phyloP scores from a whole-genome alignment of 768 basidiomycete genomes.

The Panaeolus papilionaceus region DNA sequence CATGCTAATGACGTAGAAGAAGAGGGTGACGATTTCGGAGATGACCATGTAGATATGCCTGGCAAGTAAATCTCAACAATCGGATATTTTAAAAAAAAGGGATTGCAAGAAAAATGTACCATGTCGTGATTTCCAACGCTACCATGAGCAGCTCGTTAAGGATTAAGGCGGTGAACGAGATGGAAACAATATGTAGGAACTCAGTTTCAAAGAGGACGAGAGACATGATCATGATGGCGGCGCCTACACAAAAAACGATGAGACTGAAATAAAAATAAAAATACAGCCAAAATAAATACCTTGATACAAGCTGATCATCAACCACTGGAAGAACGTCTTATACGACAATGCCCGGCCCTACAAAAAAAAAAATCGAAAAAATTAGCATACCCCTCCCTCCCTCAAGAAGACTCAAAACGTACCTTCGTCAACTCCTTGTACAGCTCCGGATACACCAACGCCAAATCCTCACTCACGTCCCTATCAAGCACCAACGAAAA shows the following conservation, averaged over 20 bases:
- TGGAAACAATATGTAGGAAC: constrained; percentile 97
- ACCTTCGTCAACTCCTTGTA: constrained; percentile 96
- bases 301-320: constrained; percentile 98
- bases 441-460: constrained; percentile 93
- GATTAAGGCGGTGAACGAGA: constrained; percentile 95
- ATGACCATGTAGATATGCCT: constrained; percentile 98
- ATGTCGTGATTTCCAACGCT: constrained; percentile 95
- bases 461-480: constrained; percentile 95
- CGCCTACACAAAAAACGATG: constrained; percentile 56
- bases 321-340: constrained; percentile 99
- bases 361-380: background rate
- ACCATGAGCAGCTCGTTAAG: constrained; percentile 99
- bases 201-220: constrained; percentile 96
- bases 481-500: constrained; percentile 96
- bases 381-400: no score
- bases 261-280: background rate
- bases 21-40: constrained; percentile 86
- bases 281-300: constrained; percentile 47
- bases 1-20: constrained; percentile 90
- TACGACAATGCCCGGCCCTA: constrained; percentile 94
- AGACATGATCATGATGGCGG: constrained; percentile 98
- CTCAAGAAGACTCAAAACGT: no score
- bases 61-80: constrained; percentile 8
- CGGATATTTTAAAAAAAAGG: background rate
- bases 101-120: constrained; percentile 53